A percentile compares a stretch with the other conserved stretches of the same genome.
phyloP scores from a whole-genome alignment of 2,329 filamentous ascomycete species.

The Raffaelea arxii region DNA sequence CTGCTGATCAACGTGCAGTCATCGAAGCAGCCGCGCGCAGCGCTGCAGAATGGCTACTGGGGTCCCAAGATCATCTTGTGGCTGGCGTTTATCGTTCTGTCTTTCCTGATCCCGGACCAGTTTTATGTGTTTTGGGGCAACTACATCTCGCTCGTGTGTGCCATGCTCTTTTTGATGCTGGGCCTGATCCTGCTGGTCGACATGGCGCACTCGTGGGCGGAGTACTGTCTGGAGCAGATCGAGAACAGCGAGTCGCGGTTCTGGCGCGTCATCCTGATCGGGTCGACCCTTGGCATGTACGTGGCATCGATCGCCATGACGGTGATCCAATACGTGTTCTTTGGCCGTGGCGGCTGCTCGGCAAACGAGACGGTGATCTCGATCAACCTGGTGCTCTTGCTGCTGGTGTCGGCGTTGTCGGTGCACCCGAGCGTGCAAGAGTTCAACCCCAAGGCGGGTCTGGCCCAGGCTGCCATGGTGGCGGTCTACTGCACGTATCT shows the following conservation, averaged over 20 bases:
- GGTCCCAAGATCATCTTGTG: slow-evolving; percentile 89
- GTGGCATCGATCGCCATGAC: slow-evolving; percentile 86
- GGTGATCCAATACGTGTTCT: slow-evolving; percentile 94
- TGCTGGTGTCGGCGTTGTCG: slow-evolving; percentile 72
- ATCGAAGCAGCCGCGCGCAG: slow-evolving; percentile 78
- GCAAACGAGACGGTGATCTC: slow-evolving; percentile 98
- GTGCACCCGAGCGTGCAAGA: slow-evolving; percentile 87
- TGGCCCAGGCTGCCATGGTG: slow-evolving; percentile 97
- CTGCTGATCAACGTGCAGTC: slow-evolving; percentile 79
- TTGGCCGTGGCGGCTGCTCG: slow-evolving; percentile 67
- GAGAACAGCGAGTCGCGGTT: slow-evolving; percentile 75
- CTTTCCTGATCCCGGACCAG: slow-evolving; percentile 87
- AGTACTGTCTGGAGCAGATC: slow-evolving; percentile 90
- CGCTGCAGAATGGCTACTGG: slow-evolving; percentile 97
- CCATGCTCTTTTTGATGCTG: slow-evolving; percentile 87
- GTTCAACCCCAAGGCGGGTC: slow-evolving; percentile 82
- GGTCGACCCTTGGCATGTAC: slow-evolving; percentile 92
- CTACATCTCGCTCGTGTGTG: slow-evolving; percentile 79
- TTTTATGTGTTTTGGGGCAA: slow-evolving; percentile 97
- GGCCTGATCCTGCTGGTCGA: slow-evolving; percentile 90
- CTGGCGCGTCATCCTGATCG: slow-evolving; percentile 83
- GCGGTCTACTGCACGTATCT: slow-evolving; percentile 97
- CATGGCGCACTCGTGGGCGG: slow-evolving; percentile 92
- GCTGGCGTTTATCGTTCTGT: slow-evolving; percentile 77
- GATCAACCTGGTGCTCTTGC: slow-evolving; percentile 77